Conservation (phyloP, 2,329 filamentous ascomycete genomes). For the Ceratocystis eucalypticola region DNA sequence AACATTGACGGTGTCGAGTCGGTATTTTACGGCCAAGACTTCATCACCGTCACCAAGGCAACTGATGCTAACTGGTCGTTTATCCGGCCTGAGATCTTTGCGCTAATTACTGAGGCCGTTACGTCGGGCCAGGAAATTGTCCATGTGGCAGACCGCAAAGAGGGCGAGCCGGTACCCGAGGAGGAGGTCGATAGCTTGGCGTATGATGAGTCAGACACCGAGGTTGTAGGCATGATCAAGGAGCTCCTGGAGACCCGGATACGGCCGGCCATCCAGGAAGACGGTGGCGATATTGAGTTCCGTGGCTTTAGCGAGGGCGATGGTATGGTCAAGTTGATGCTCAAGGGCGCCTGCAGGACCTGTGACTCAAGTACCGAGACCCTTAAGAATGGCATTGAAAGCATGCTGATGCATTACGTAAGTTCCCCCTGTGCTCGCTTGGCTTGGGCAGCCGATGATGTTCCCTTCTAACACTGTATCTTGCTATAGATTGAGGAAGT, state of each 20-base stretch:
- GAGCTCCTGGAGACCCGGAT: constrained; percentile 92
- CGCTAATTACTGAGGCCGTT: constrained; percentile 83
- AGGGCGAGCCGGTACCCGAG: constrained; percentile 31
- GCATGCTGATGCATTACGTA: constrained; percentile 94
- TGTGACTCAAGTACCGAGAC: constrained; percentile 97
- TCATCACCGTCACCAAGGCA: constrained; percentile 92
- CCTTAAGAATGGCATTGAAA: constrained; percentile 93
- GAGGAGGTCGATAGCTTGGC: constrained; percentile 57
- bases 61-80: constrained; percentile 83
- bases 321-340: constrained; percentile 71
- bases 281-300: constrained; percentile 95
- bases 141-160: constrained; percentile 49
- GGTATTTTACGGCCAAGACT: constrained; percentile 88
- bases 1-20: constrained; percentile 89
- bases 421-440: constrained; percentile 29
- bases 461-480: constrained; percentile 24
- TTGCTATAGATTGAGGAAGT: constrained; percentile 74
- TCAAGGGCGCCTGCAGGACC: constrained; percentile 84
- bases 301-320: constrained; percentile 60
- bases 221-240: constrained; percentile 97
- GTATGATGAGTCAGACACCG: constrained; percentile 81
- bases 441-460: no score
- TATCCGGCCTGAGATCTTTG: constrained; percentile 89
- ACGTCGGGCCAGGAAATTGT: constrained; percentile 74
- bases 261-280: constrained; percentile 88